Evolutionary conservation across 345 rosid species (phyloP).

Genomic region (Eucalyptus paniculata): DNA sequence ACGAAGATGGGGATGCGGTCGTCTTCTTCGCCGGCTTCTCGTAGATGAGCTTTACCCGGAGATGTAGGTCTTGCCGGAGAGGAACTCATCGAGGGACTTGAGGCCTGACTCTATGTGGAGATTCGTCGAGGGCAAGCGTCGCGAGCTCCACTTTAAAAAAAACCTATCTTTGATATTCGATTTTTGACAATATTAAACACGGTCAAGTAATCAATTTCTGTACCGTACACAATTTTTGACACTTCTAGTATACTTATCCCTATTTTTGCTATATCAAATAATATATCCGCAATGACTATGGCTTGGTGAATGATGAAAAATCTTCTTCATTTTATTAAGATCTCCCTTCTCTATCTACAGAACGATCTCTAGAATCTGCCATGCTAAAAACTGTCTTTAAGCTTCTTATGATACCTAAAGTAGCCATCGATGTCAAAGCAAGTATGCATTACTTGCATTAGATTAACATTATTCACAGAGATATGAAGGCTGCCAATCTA

Average conservation of each 20-base stretch:
- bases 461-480: slow-evolving; percentile 6
- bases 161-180: no score
- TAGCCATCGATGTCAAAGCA: slow-evolving; percentile 1
- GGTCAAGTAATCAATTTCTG: no score
- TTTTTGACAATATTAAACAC: no score
- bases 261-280: not conserved
- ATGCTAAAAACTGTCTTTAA: not conserved
- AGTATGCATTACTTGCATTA: slow-evolving; percentile 9
- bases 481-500: slow-evolving; percentile 8
- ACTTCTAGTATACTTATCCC: no score
- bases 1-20: no score
- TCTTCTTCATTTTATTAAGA: not conserved
- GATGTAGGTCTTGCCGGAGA: no score
- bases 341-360: not conserved
- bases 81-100: no score
- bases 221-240: rapidly evolving
- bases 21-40: no score
- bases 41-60: no score
- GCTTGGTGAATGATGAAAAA: not conserved
- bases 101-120: no score
- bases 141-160: no score
- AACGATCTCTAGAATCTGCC: not conserved
- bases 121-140: no score
- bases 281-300: not conserved
- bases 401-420: not conserved